A percentile compares a stretch with the other conserved stretches of the same genome.
Conservation (phyloP, 345 rosid species). For the Eucalyptus cloeziana region DNA sequence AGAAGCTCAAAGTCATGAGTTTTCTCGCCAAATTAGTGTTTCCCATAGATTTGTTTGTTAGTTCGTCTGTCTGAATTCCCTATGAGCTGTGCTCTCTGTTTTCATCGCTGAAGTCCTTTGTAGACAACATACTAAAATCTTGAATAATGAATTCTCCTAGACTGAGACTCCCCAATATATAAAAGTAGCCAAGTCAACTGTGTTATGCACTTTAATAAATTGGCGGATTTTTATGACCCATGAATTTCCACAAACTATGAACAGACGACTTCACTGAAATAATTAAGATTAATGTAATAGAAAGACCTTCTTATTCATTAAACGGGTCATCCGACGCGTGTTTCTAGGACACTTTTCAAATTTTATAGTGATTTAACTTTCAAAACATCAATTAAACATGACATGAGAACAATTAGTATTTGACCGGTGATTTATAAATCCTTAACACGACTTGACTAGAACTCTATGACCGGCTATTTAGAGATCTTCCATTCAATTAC, state of each 20-base stretch:
- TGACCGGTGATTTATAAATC: neutral
- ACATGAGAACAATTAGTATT: neutral
- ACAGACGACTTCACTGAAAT: neutral
- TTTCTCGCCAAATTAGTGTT: neutral
- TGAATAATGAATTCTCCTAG: neutral
- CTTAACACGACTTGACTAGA: neutral
- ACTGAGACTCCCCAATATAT: neutral
- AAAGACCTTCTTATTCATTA: neutral
- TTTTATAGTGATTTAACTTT: neutral
- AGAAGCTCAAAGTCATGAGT: neutral
- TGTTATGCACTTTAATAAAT: neutral
- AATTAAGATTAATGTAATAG: neutral
- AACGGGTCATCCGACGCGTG: neutral
- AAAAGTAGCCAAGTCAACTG: neutral
- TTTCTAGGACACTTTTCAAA: neutral
- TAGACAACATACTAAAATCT: neutral
- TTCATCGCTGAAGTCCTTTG: neutral
- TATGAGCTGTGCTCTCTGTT: neutral
- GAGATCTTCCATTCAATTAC: neutral
- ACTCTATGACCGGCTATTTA: neutral
- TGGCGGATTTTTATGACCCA: neutral
- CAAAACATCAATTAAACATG: neutral
- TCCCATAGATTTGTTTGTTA: neutral
- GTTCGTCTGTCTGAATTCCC: neutral
- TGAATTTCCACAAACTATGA: neutral